Base-by-base conservation (phyloP, 176 grass and related monocot species). In the Oryza brachyantha region DNA sequence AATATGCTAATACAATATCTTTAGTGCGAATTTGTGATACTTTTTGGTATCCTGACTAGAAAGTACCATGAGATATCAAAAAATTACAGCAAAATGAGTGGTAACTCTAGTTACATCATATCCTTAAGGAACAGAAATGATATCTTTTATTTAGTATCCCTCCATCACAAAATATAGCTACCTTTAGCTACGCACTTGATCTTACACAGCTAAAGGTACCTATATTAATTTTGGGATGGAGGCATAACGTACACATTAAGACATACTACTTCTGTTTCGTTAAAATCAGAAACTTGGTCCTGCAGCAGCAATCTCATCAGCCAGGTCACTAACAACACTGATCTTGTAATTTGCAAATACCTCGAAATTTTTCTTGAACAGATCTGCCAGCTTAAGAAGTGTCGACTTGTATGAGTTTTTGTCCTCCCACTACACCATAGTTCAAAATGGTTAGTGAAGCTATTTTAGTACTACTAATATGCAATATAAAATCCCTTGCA, bases 361-460 rank as follows among this genome's bases (percentile, higher is more conserved):
- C 90, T 92, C 90, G 69, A 99, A 99, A 81, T 99, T 99, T 13
- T 91, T 95, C 84, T 87, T 92, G 86, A 99, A 99, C 59, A 99
- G 81, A 4, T 92, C 90, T 5, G 87, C 92, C 54, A 99, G 85
- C 86, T 85, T 99, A 31, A 99, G 57, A 65, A 99, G 78, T 48
- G 92, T 99, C 75, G 87, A 88, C 39, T 79, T 83, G 78, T 99
- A 99, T 11, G 84, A 85, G 8, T 52, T 88, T 88, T 95, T 95
- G 69, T 99, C 88, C 13, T 61, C 73, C 96, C 96, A 99, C 96
- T 99, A 81, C 64, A 62, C 3, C 17, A 17, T 7, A 68, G 29
- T 17, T 37, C 8, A 2, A 22, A 55, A 55, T 55, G 46, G 17
- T 21, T 19, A 17, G 46, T 1, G 21, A 55, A 22, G 3, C 19